phyloP scores from a whole-genome alignment of 1,139 yeast species.

The Yamadazyma aaseri region DNA sequence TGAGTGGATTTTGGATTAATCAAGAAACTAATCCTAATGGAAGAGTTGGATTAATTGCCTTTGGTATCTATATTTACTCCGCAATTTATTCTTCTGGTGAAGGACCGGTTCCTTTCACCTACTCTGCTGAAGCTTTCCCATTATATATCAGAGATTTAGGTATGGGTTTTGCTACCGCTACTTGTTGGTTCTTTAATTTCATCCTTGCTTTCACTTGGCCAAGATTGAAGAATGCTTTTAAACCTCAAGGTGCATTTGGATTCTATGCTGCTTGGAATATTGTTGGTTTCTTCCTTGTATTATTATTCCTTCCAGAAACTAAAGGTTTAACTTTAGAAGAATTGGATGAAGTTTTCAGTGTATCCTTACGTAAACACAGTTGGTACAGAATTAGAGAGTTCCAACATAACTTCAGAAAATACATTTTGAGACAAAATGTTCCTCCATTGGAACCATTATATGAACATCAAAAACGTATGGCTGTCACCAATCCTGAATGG shows the following conservation, averaged over 20 bases:
- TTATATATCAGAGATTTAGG: constrained; percentile 82
- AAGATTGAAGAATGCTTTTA: constrained; percentile 60
- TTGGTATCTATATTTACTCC: constrained; percentile 73
- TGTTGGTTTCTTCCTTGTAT: constrained; percentile 66
- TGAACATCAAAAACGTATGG: constrained; percentile 51
- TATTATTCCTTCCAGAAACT: constrained; percentile 69
- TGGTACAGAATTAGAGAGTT: constrained; percentile 50
- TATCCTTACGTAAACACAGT: constrained; percentile 55
- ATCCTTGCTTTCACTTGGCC: constrained; percentile 86
- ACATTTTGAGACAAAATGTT: constrained; percentile 41
- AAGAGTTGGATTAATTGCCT: constrained; percentile 61
- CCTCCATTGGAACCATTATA: constrained; percentile 54
- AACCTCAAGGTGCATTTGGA: constrained; percentile 83
- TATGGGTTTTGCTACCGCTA: constrained; percentile 81
- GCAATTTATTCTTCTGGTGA: constrained; percentile 81
- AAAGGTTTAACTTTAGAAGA: constrained; percentile 70
- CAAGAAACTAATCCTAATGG: constrained; percentile 41
- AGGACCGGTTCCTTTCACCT: constrained; percentile 90
- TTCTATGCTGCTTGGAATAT: constrained; percentile 89
- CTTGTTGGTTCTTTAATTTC: constrained; percentile 85
- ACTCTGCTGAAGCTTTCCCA: constrained; percentile 83
- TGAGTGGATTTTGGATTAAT: constrained; percentile 71
- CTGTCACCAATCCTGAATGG: constrained; percentile 61
- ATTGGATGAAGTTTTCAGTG: constrained; percentile 67
- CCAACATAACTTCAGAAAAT: constrained; percentile 43